phyloP scores from a whole-genome alignment of 176 grass and related monocot genomes.

The Poa pratensis region DNA sequence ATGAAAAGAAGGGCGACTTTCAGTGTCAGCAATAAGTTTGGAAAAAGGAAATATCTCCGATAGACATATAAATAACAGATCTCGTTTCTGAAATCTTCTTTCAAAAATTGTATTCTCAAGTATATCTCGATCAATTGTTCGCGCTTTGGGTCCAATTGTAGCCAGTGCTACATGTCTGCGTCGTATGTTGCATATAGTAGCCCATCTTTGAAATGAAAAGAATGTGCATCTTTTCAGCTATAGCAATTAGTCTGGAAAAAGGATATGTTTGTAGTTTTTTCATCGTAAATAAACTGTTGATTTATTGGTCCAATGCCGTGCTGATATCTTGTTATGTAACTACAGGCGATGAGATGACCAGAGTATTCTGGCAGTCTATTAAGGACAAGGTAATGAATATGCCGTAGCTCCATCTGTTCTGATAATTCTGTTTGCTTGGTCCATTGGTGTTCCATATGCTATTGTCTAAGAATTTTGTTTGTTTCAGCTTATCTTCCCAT shows the following conservation, averaged over 20 bases:
- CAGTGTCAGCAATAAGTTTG: neutral
- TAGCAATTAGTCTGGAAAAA: neutral
- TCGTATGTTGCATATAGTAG: neutral
- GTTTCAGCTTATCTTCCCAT: constrained; percentile 91
- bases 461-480: constrained; percentile 11
- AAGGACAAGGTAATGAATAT: constrained; percentile 82
- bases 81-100: neutral
- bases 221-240: neutral
- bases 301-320: neutral
- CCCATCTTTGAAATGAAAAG: neutral
- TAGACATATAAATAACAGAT: neutral
- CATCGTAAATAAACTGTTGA: neutral
- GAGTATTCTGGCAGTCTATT: constrained; percentile 92
- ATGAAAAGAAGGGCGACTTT: neutral
- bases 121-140: neutral
- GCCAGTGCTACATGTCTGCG: neutral
- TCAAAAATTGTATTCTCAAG: neutral
- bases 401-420: neutral
- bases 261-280: neutral
- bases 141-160: neutral
- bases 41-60: neutral
- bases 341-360: constrained; percentile 96
- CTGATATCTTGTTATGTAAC: constrained; percentile 35
- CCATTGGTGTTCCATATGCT: neutral
- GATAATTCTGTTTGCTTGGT: constrained; percentile 19